These are phyloP conservation scores for Lasiodiplodia citricola DNA, from an alignment of 2,329 filamentous ascomycete genomes.

Conservation along the genomic window DNA sequence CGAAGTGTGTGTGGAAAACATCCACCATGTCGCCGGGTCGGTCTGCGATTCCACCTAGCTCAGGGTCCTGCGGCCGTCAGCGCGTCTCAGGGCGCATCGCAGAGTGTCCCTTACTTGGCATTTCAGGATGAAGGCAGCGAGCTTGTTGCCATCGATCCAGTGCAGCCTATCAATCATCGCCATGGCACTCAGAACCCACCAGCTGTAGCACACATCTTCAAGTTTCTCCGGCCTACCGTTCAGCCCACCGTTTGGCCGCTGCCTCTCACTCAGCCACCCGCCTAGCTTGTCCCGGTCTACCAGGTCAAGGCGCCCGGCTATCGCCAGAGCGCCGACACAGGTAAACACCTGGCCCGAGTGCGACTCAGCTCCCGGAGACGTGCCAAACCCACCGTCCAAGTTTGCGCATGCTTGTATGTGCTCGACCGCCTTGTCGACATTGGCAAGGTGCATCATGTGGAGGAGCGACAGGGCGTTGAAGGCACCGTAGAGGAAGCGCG, in stretches of 20 bases:
- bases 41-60: slow-evolving; percentile 85
- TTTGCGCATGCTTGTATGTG: slow-evolving; percentile 86
- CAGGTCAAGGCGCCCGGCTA: slow-evolving; percentile 80
- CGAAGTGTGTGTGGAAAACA: slow-evolving; percentile 94
- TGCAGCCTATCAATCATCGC: slow-evolving; percentile 86
- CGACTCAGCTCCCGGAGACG: slow-evolving; percentile 87
- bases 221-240: slow-evolving; percentile 95
- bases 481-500: slow-evolving; percentile 89
- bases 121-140: slow-evolving; percentile 80
- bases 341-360: slow-evolving; percentile 97
- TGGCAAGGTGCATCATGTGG: slow-evolving; percentile 71
- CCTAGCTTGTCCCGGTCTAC: slow-evolving; percentile 83
- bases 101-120: slow-evolving; percentile 66
- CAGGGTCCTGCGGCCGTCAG: slow-evolving; percentile 63
- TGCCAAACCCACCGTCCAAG: slow-evolving; percentile 92
- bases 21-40: slow-evolving; percentile 93
- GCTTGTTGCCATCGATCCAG: slow-evolving; percentile 87
- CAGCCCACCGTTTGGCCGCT: slow-evolving; percentile 83
- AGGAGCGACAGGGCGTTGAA: slow-evolving; percentile 89
- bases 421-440: slow-evolving; percentile 79
- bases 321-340: slow-evolving; percentile 84
- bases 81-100: slow-evolving; percentile 37
- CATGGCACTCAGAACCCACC: slow-evolving; percentile 95
- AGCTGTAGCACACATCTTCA: slow-evolving; percentile 98
- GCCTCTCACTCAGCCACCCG: slow-evolving; percentile 91